These are phyloP conservation scores for Boletus edulis DNA, from an alignment of 768 basidiomycete species.

Conservation along the genomic window DNA sequence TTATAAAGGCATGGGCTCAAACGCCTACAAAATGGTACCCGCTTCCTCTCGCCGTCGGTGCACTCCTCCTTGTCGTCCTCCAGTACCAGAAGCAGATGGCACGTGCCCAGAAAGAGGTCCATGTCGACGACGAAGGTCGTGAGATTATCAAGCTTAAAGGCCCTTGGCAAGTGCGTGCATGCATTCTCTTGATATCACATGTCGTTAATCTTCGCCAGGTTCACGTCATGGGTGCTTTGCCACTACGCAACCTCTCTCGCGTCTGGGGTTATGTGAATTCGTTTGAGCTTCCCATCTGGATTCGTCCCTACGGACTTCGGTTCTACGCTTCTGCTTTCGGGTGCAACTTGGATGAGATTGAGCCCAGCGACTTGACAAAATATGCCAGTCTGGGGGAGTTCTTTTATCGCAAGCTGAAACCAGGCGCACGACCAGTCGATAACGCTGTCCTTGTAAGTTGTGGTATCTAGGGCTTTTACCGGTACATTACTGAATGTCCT, in stretches of 20 bases:
- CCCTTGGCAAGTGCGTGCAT: constrained; percentile 78
- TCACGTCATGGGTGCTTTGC: constrained; percentile 94
- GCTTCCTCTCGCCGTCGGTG: constrained; percentile 86
- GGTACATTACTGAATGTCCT: not conserved
- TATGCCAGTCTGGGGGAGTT: constrained; percentile 93
- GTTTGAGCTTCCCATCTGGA: constrained; percentile 90
- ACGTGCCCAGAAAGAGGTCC: constrained; percentile 57
- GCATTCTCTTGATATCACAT: not conserved
- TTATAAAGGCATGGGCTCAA: constrained; percentile 76
- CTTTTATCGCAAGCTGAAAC: constrained; percentile 87
- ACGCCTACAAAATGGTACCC: constrained; percentile 97
- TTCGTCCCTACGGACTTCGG: constrained; percentile 86
- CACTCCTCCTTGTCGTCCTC: constrained; percentile 77
- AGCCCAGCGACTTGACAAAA: constrained; percentile 67
- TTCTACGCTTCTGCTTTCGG: constrained; percentile 88
- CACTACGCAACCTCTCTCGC: constrained; percentile 92
- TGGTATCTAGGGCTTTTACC: not conserved
- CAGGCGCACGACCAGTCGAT: constrained; percentile 79
- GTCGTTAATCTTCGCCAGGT: constrained; percentile 49
- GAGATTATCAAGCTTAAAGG: constrained; percentile 81
- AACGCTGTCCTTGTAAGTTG: constrained; percentile 63
- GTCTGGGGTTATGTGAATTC: constrained; percentile 97
- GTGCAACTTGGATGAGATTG: constrained; percentile 91
- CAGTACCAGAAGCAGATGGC: constrained; percentile 65
- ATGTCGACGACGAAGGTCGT: constrained; percentile 79